Evolutionary conservation across 169 alveolate genomes (phyloP), one percentile per base, ranked within the genome.

Genomic region (Eimeria praecox): DNA sequence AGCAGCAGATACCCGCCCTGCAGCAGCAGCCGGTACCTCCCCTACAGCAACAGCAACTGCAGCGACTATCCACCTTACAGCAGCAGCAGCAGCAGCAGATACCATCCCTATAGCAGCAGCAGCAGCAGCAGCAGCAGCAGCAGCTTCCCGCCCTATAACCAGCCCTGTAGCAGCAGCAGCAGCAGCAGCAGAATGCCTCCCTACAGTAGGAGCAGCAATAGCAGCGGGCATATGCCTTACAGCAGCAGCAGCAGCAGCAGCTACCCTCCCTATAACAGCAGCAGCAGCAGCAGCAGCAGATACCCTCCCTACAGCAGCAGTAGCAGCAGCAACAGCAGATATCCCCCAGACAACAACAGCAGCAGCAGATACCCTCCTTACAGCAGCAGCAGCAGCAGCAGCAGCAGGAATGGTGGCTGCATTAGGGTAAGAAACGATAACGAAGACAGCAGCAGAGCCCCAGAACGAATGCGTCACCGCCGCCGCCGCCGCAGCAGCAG

Each of bases 301-400:
- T 22, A 59, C 69, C 69, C 59, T 30, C 64, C 49, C 62, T 35
- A 44, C 80, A 69, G 80, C 80, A 24, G 44, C 80, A 69, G 80
- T 44, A 59, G 69, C 69, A 56, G 66, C 66, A 49, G 12, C n/a
- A 59, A n/a, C n/a, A 59, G n/a, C 27, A 59, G 69, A 22, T 3
- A n/a, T 18, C 22, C 12, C 69, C 69, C 69, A 9, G 22, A 22
- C 69, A 59, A n/a, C 69, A 59, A n/a, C 69, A 59, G 66, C 56
- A 49, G 56, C 56, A 49, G 56, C 56, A 49, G 56, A 49, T 12
- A 49, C 56, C 56, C 56, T 49, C 56, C 56, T 49, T 49, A 49
- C 56, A 49, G 56, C 38, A 64, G 75, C 80, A 69, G 80, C n/a
- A n/a, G n/a, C n/a, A n/a, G n/a, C 80, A 69, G 80, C 80, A 69